Evolutionary conservation across 75 land plant genomes (phyloP).

Genomic region (Sequoiadendron giganteum): DNA sequence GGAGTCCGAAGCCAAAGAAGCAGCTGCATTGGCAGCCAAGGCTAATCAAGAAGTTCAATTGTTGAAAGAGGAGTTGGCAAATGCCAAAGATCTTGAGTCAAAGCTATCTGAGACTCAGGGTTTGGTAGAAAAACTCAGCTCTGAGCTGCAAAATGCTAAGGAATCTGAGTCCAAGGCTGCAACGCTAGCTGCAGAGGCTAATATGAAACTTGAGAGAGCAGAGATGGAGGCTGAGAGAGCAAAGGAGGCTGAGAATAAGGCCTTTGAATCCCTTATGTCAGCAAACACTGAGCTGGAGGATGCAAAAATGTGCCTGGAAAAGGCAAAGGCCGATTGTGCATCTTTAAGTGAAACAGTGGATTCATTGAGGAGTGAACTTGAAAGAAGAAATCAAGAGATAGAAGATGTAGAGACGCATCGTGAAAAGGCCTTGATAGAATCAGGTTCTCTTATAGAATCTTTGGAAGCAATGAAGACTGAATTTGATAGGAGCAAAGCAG

Average conservation of each 20-base stretch:
- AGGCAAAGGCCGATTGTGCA: conserved; percentile 39
- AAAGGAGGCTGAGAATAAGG: conserved; percentile 26
- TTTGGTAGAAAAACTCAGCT: conserved; percentile 38
- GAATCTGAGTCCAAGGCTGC: conserved; percentile 38
- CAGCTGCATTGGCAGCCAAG: conserved; percentile 17
- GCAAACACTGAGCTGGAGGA: conserved; percentile 44
- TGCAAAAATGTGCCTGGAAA: conserved; percentile 28
- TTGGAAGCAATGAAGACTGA: conserved; percentile 40
- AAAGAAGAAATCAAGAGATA: conserved; percentile 30
- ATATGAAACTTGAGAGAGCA: conserved; percentile 29
- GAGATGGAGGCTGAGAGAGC: conserved; percentile 35
- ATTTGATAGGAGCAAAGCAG: conserved; percentile 31
- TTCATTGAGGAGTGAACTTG: conserved; percentile 40
- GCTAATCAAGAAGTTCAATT: conserved; percentile 32
- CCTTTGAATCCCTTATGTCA: conserved; percentile 38
- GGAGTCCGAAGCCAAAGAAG: conserved; percentile 24
- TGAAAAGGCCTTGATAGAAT: conserved; percentile 29
- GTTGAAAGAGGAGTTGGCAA: conserved; percentile 47
- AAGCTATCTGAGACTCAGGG: conserved; percentile 34
- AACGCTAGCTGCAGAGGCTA: conserved; percentile 30
- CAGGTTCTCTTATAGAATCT: conserved; percentile 19
- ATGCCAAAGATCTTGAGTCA: conserved; percentile 22
- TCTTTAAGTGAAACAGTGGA: conserved; percentile 36
- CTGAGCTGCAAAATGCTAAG: conserved; percentile 38
- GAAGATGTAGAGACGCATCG: conserved; percentile 32